Evolutionary conservation across 2,329 filamentous ascomycete genomes (phyloP).

Genomic region (Chrysosporium keratinophilum): DNA sequence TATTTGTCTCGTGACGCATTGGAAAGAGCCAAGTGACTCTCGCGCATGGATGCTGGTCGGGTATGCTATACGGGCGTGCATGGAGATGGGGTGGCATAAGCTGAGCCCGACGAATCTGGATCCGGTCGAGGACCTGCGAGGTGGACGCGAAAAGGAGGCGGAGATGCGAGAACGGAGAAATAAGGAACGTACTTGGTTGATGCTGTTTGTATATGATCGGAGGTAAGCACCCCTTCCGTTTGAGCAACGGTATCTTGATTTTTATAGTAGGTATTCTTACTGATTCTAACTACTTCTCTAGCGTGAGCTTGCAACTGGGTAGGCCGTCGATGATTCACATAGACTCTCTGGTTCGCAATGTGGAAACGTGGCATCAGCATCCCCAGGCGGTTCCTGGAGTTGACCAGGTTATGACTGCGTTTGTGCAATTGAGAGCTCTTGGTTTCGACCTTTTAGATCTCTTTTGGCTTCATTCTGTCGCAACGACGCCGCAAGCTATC

Average conservation of each 20-base stretch:
- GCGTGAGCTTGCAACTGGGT: constrained; percentile 35
- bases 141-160: constrained; percentile 12
- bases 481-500: constrained; percentile 13
- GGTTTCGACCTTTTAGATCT: constrained; percentile 28
- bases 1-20: constrained; percentile 31
- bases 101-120: constrained; percentile 16
- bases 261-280: neutral
- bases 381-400: constrained; percentile 23
- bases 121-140: neutral
- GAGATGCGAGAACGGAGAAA: constrained; percentile 25
- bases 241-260: neutral
- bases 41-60: constrained; percentile 34
- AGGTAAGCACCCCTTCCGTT: constrained; percentile 23
- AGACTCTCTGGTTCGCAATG: constrained; percentile 30
- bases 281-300: constrained; percentile 14
- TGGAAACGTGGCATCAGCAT: constrained; percentile 28
- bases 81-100: constrained; percentile 27
- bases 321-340: constrained; percentile 38
- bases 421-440: constrained; percentile 30
- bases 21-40: constrained; percentile 36
- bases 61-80: constrained; percentile 34
- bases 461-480: constrained; percentile 17
- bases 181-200: constrained; percentile 31
- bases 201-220: constrained; percentile 34
- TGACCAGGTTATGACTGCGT: constrained; percentile 31